Conservation (phyloP, 2,329 filamentous ascomycete genomes). For the Fusarium sp. region DNA sequence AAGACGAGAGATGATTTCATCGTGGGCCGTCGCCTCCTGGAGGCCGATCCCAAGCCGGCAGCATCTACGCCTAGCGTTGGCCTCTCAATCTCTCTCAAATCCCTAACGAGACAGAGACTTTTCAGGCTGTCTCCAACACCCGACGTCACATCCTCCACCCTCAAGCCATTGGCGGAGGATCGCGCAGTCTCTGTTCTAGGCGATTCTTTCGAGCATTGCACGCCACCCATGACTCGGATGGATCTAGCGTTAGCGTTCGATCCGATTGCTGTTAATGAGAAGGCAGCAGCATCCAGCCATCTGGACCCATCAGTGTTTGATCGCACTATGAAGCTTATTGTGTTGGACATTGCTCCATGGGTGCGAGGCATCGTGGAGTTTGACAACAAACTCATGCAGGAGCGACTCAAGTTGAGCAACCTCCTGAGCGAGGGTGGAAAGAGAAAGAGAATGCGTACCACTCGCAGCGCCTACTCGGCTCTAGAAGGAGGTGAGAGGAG, state of each 20-base stretch:
- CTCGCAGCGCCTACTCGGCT: constrained; percentile 80
- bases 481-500: constrained; percentile 79
- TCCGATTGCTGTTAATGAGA: constrained; percentile 66
- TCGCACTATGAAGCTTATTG: constrained; percentile 73
- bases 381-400: constrained; percentile 77
- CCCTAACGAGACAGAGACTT: constrained; percentile 44
- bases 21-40: constrained; percentile 61
- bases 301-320: constrained; percentile 83
- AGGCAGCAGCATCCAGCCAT: constrained; percentile 51
- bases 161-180: constrained; percentile 50
- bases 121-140: constrained; percentile 9
- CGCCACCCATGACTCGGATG: constrained; percentile 56
- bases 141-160: constrained; percentile 9
- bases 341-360: constrained; percentile 87
- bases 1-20: constrained; percentile 64
- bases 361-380: constrained; percentile 86
- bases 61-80: constrained; percentile 45
- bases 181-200: constrained; percentile 53
- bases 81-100: constrained; percentile 48
- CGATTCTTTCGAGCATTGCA: constrained; percentile 49
- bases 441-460: constrained; percentile 72
- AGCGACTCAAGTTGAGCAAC: constrained; percentile 72
- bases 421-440: constrained; percentile 70
- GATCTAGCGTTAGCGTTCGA: constrained; percentile 72
- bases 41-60: constrained; percentile 54